Evolutionary conservation across 2,329 filamentous ascomycete genomes (phyloP), one percentile per base, ranked within the genome.

Genomic region (Scedosporium minutisporum): DNA sequence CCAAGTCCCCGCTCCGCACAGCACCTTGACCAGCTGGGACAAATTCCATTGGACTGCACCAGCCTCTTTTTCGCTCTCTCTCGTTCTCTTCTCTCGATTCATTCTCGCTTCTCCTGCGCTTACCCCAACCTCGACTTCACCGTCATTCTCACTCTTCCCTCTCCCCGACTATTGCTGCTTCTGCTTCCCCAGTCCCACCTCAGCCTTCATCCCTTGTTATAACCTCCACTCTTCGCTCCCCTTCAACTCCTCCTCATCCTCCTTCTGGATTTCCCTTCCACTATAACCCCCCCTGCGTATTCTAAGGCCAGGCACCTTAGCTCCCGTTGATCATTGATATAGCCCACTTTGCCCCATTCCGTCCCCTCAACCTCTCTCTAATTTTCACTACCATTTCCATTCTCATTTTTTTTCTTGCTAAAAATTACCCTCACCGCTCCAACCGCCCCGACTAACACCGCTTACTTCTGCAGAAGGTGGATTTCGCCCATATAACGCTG

Each of bases 51-150:
- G 29, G 29, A 9, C 29, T 9, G 29, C 29, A 48, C 42, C 27
- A 61, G 38, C 29, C 44, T 61, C 42, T 53, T 7, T 51, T 23
- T n/a, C 27, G 12, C 29, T 38, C 42, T 21, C 60, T 23, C 42
- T 27, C 21, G 41, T 33, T 48, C 27, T 29, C 55, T 25, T 58
- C 18, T 3, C 16, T 25, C 51, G 10, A 16, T 16, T n/a, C 23
- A 83, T 27, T 42, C 58, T 44, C 58, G 14, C 58, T 42, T 18
- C 27, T 27, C 21, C 18, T 16, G 18, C 59, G n/a, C 25, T 61
- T 23, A 16, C 38, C 41, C 42, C 14, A 44, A 21, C 27, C n/a
- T 57, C 33, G 48, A 27, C 53, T 57, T 42, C 18, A 23, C 23
- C 18, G 51, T 57, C 60, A 57, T 62, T 33, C 29, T 33, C 25